Percentiles rank a stretch among this genome's conserved stretches.
These are phyloP conservation scores for Iris macrosiphon DNA, from an alignment of 106 monocot species.

Conservation along the genomic window DNA sequence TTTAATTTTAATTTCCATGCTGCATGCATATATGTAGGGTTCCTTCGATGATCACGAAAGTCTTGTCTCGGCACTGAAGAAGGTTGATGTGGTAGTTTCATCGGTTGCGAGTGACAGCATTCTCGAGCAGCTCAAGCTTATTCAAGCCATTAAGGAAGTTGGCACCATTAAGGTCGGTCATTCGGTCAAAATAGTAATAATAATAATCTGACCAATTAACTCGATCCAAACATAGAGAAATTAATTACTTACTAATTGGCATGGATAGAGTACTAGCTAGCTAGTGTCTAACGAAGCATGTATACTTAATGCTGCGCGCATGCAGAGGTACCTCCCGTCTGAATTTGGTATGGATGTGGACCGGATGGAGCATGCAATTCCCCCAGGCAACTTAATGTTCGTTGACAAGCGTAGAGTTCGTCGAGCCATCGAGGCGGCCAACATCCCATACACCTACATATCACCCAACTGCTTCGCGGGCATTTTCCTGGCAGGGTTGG, in stretches of 20 bases:
- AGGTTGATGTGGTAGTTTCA: conserved; percentile 48
- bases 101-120: conserved; percentile 14
- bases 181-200: neutral
- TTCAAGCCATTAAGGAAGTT: conserved; percentile 46
- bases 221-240: neutral
- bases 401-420: conserved; percentile 21
- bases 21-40: too few relatives aligned
- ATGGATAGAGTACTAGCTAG: neutral
- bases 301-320: neutral
- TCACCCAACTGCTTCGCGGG: conserved; percentile 28
- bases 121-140: conserved; percentile 24
- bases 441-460: conserved; percentile 31
- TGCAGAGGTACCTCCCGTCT: conserved; percentile 39
- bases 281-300: neutral
- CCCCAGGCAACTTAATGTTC: conserved; percentile 19
- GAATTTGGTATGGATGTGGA: conserved; percentile 49
- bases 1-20: neutral
- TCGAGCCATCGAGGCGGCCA: conserved; percentile 26
- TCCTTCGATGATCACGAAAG: conserved; percentile 34
- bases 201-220: neutral
- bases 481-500: conserved; percentile 18
- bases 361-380: conserved; percentile 30
- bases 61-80: conserved; percentile 32
- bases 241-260: neutral
- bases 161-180: conserved; percentile 34